phyloP scores from a whole-genome alignment of 768 basidiomycete species.

The Boletus rubroflammeus region DNA sequence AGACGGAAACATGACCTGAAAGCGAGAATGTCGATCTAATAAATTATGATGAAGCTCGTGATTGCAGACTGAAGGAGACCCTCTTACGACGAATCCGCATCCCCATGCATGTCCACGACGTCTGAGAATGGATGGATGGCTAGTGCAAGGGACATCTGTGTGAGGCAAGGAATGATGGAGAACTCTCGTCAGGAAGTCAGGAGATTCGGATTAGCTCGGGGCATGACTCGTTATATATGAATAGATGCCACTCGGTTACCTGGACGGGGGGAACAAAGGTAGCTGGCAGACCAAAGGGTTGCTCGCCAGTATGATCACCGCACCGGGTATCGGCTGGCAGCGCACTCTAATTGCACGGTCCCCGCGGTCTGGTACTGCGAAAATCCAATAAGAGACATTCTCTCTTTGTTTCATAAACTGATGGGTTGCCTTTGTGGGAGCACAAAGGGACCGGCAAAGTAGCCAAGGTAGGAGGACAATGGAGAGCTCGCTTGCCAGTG shows the following conservation, averaged over 20 bases:
- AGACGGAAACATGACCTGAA: constrained; percentile 73
- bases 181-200: constrained; percentile 7
- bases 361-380: background rate
- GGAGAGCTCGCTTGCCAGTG: constrained; percentile 20
- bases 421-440: constrained; percentile 25
- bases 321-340: background rate
- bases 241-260: constrained; percentile 25
- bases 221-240: constrained; percentile 25
- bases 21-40: constrained; percentile 82
- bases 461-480: constrained; percentile 28
- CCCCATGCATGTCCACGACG: constrained; percentile 67
- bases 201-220: constrained; percentile 15
- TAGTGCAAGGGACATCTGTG: constrained; percentile 64
- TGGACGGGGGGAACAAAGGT: constrained; percentile 32
- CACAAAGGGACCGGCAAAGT: constrained; percentile 23
- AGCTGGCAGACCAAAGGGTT: constrained; percentile 6
- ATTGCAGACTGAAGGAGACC: constrained; percentile 3
- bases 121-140: constrained; percentile 57
- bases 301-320: constrained; percentile 3
- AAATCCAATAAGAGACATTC: background rate
- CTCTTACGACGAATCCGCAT: constrained; percentile 60
- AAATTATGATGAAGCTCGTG: constrained; percentile 3
- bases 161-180: constrained; percentile 14
- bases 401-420: constrained; percentile 26
- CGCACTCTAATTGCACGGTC: background rate